Conservation (phyloP, 108 stramenopile genomes). For the Discostella stelligeroides region DNA sequence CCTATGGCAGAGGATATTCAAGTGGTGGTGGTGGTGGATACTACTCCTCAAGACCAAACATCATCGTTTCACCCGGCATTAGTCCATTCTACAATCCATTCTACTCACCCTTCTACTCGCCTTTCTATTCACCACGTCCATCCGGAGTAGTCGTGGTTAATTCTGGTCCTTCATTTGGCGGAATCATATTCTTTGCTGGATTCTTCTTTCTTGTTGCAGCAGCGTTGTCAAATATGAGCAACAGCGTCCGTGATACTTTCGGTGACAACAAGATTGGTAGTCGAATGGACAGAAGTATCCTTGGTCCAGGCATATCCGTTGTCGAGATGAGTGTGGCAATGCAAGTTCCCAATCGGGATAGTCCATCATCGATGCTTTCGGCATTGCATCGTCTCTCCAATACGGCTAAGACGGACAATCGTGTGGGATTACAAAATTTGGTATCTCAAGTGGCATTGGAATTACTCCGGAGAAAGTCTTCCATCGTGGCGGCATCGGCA, state of each 20-base stretch:
- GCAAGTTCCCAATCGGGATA: slow-evolving; percentile 75
- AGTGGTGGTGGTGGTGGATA: slow-evolving; percentile 52
- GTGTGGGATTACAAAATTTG: slow-evolving; percentile 76
- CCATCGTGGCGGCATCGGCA: slow-evolving; percentile 68
- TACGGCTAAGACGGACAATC: slow-evolving; percentile 71
- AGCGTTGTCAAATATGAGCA: slow-evolving; percentile 23
- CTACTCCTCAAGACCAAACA: slow-evolving; percentile 51
- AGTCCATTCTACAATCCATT: slow-evolving; percentile 55
- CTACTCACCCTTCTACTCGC: slow-evolving; percentile 39
- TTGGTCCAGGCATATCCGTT: slow-evolving; percentile 76
- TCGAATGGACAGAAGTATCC: slow-evolving; percentile 11
- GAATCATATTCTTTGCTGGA: slow-evolving; percentile 64
- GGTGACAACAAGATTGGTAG: slow-evolving; percentile 17
- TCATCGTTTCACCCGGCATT: slow-evolving; percentile 56
- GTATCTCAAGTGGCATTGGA: slow-evolving; percentile 71
- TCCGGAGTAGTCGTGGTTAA: slow-evolving; percentile 54
- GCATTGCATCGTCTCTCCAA: slow-evolving; percentile 56
- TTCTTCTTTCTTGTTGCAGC: slow-evolving; percentile 43
- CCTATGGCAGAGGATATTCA: slow-evolving; percentile 42
- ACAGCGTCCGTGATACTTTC: slow-evolving; percentile 19
- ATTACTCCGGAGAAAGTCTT: slow-evolving; percentile 70
- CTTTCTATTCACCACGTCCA: slow-evolving; percentile 39
- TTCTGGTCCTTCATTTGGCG: slow-evolving; percentile 61
- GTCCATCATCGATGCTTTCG: slow-evolving; percentile 65
- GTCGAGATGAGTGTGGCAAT: slow-evolving; percentile 72